A percentile compares a stretch with the other conserved stretches of the same genome.
phyloP scores from a whole-genome alignment of 108 stramenopile genomes.

The Nitzschia sp. region DNA sequence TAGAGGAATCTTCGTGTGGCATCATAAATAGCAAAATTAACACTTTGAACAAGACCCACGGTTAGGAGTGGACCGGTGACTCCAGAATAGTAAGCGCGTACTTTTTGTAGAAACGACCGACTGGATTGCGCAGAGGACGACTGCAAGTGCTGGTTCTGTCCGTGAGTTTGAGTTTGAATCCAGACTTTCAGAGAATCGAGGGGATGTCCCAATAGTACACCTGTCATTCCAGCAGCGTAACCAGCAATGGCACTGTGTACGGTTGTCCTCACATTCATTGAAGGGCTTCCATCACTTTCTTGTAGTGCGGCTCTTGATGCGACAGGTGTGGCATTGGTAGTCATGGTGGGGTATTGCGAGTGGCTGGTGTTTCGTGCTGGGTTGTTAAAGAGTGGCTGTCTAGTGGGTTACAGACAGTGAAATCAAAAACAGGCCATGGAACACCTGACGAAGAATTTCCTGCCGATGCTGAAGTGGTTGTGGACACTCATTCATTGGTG shows the following conservation, averaged over 20 bases:
- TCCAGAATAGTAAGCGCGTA: slow-evolving; percentile 65
- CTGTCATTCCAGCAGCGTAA: slow-evolving; percentile 58
- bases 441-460: no score
- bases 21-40: slow-evolving; percentile 80
- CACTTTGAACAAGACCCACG: slow-evolving; percentile 60
- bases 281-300: no score
- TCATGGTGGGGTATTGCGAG: no score
- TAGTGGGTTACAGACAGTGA: no score
- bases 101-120: slow-evolving; percentile 22
- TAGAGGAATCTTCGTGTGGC: slow-evolving; percentile 54
- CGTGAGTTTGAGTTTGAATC: slow-evolving; percentile 51
- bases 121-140: slow-evolving; percentile 11
- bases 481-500: no score
- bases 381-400: no score
- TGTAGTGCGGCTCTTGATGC: no score
- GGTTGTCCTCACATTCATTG: neutral
- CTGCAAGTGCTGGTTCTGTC: slow-evolving; percentile 20
- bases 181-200: slow-evolving; percentile 70
- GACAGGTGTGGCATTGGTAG: no score
- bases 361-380: no score
- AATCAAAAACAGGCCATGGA: no score
- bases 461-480: no score
- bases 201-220: slow-evolving; percentile 63
- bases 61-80: slow-evolving; percentile 62
- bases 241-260: slow-evolving; percentile 49